These are phyloP conservation scores for Malus fusca DNA, from an alignment of 306 rosid species.

Conservation along the genomic window DNA sequence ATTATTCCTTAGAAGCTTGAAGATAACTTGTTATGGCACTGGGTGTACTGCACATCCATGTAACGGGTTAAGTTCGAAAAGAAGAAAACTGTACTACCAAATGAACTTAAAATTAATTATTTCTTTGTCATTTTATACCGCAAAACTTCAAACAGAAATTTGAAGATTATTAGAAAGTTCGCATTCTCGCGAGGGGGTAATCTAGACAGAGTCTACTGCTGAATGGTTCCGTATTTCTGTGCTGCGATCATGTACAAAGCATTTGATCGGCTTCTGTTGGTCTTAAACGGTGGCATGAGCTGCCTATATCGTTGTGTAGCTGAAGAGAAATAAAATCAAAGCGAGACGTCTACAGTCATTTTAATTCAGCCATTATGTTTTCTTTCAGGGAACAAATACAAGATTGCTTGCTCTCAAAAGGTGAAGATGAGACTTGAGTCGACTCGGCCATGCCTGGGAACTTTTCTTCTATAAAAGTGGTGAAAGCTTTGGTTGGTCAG, in stretches of 20 bases:
- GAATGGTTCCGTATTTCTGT: not conserved
- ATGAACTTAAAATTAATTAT: not conserved
- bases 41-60: not conserved
- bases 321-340: not conserved
- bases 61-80: not conserved
- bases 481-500: too few relatives aligned
- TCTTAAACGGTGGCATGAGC: not conserved
- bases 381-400: slow-evolving; percentile 75
- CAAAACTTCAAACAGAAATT: not conserved
- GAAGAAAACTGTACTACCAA: not conserved
- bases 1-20: not conserved
- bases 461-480: not conserved
- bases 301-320: not conserved
- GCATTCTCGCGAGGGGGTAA: not conserved
- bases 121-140: not conserved
- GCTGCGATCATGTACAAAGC: not conserved
- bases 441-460: slow-evolving; percentile 1
- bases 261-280: not conserved
- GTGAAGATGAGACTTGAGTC: slow-evolving; percentile 52
- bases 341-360: not conserved
- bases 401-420: slow-evolving; percentile 12
- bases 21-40: not conserved
- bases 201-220: not conserved
- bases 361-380: not conserved
- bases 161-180: not conserved